phyloP scores from a whole-genome alignment of 345 rosid genomes.

The Moricandia moricandioides region DNA sequence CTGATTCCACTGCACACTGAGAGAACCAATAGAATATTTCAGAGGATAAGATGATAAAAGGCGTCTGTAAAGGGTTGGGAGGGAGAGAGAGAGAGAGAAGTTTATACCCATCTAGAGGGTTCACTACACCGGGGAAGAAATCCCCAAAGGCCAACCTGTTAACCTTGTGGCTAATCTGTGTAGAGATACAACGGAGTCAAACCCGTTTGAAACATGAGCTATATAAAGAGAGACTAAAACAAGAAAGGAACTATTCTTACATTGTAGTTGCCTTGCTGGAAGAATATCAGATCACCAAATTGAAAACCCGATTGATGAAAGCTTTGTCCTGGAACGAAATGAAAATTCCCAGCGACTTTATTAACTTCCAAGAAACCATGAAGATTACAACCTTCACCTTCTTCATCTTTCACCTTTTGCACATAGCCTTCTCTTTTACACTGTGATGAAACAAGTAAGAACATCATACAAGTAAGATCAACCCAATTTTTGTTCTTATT shows the following conservation, averaged over 20 bases:
- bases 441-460: background rate
- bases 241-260: background rate
- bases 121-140: background rate
- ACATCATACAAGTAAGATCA: background rate
- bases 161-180: background rate
- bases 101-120: background rate
- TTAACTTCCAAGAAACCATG: background rate
- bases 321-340: background rate
- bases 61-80: background rate
- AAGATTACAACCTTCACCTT: background rate
- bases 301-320: background rate
- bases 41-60: background rate
- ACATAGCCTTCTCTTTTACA: background rate
- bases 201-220: background rate
- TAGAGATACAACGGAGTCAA: background rate
- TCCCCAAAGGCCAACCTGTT: background rate
- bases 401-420: background rate
- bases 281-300: background rate
- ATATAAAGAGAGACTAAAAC: background rate
- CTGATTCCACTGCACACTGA: constrained; percentile 65
- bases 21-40: background rate
- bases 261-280: background rate
- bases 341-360: background rate
- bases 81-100: background rate
- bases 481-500: background rate